Evolutionary conservation across 202 grass and related monocot genomes (phyloP).

Genomic region (Brachypodium distachyon): DNA sequence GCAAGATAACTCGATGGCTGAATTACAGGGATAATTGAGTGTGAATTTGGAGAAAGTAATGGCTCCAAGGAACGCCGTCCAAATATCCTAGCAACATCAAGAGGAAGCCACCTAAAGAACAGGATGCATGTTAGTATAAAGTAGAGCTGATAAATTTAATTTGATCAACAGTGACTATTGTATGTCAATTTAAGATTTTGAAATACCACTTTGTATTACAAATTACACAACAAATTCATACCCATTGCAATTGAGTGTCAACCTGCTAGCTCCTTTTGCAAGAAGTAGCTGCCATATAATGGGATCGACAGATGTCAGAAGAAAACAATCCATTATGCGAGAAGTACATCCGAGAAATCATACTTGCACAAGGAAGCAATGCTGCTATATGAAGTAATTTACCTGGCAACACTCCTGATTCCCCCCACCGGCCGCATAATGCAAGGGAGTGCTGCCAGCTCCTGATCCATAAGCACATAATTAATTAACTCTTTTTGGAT

Average conservation of each 20-base stretch:
- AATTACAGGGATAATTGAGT: slow-evolving; percentile 53
- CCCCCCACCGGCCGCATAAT: slow-evolving; percentile 85
- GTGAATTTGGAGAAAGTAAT: slow-evolving; percentile 83
- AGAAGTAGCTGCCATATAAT: slow-evolving; percentile 59
- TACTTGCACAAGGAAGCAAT: slow-evolving; percentile 6
- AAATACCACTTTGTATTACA: not conserved
- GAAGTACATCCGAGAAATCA: not conserved
- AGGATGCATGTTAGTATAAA: slow-evolving; percentile 6
- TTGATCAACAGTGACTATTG: not conserved
- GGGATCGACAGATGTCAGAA: slow-evolving; percentile 17
- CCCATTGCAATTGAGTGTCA: slow-evolving; percentile 95
- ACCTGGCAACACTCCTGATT: slow-evolving; percentile 86
- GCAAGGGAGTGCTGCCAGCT: slow-evolving; percentile 85
- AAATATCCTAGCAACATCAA: slow-evolving; percentile 87
- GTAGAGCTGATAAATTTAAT: not conserved
- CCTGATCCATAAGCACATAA: slow-evolving; percentile 41
- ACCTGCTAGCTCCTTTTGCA: slow-evolving; percentile 77
- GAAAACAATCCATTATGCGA: not conserved
- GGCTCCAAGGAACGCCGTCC: slow-evolving; percentile 55
- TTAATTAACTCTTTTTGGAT: not conserved
- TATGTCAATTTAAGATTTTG: slow-evolving; percentile 15
- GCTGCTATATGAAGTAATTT: slow-evolving; percentile 21
- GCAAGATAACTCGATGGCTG: slow-evolving; percentile 73
- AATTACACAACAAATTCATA: slow-evolving; percentile 27
- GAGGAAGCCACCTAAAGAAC: slow-evolving; percentile 76